These are phyloP conservation scores for Withania somnifera DNA, from an alignment of 305 asterid genomes.

Conservation along the genomic window DNA sequence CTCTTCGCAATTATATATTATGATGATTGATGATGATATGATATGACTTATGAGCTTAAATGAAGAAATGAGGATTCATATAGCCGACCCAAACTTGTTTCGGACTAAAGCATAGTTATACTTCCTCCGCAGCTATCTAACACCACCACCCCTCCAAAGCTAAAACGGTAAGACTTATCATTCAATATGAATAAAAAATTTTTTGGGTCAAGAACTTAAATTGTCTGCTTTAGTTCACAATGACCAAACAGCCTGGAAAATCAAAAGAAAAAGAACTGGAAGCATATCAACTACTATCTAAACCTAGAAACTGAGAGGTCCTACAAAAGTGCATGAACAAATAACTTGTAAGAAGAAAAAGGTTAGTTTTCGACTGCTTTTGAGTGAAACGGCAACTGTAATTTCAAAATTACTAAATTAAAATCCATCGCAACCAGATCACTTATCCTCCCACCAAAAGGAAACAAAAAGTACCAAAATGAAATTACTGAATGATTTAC, in stretches of 20 bases:
- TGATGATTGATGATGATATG: background rate
- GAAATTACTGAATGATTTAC: constrained; percentile 7
- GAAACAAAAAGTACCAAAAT: background rate
- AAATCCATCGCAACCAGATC: background rate
- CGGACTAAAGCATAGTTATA: background rate
- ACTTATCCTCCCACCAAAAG: background rate
- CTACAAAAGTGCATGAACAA: background rate
- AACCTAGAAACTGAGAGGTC: background rate
- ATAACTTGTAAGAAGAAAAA: background rate
- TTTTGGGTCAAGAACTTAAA: background rate
- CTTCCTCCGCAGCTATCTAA: background rate
- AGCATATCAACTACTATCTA: background rate
- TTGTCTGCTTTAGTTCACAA: background rate
- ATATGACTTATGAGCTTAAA: background rate
- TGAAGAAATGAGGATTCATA: background rate
- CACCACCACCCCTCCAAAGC: no score
- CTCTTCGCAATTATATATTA: background rate
- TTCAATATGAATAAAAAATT: background rate
- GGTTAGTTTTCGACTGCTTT: background rate
- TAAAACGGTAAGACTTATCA: background rate
- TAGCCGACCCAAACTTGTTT: background rate
- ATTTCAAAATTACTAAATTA: background rate
- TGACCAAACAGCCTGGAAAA: background rate
- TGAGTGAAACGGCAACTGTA: background rate
- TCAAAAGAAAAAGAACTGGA: background rate